A percentile compares a stretch with the other conserved stretches of the same genome.
Evolutionary conservation across 2,329 filamentous ascomycete genomes (phyloP).

Genomic region (Sporothrix inflata): DNA sequence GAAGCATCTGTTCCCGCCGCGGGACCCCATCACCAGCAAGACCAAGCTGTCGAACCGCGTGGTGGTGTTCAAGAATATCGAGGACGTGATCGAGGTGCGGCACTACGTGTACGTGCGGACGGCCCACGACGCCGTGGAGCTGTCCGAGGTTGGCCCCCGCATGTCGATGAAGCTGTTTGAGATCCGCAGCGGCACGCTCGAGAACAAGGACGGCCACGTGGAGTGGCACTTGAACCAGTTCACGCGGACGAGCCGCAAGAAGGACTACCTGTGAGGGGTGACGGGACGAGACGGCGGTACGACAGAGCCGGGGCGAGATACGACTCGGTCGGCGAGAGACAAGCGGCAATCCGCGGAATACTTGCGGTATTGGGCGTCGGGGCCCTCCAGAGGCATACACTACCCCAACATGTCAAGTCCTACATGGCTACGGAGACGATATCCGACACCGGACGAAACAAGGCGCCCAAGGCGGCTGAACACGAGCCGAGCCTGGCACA

Average conservation of each 20-base stretch:
- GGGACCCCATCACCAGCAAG: constrained; percentile 72
- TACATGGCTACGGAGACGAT: not conserved
- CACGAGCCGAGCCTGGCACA: not conserved
- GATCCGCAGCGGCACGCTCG: constrained; percentile 86
- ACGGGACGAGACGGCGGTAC: not conserved
- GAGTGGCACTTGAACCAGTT: constrained; percentile 98
- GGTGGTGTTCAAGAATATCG: constrained; percentile 92
- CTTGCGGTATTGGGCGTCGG: not conserved
- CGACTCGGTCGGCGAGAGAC: not conserved
- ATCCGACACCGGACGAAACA: not conserved
- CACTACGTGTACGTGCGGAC: constrained; percentile 84
- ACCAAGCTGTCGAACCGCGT: constrained; percentile 83
- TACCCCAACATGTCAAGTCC: not conserved
- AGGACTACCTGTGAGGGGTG: constrained; percentile 77
- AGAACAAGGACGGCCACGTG: constrained; percentile 92
- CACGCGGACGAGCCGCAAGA: constrained; percentile 90
- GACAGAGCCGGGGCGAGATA: not conserved
- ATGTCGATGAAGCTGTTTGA: constrained; percentile 99
- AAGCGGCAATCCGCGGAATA: constrained; percentile 9
- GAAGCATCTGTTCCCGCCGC: constrained; percentile 91
- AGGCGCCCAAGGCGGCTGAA: not conserved
- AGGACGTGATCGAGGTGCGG: constrained; percentile 90
- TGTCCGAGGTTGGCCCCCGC: constrained; percentile 86
- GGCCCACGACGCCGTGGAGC: constrained; percentile 83
- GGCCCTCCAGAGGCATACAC: not conserved